Conservation (phyloP, 2,329 filamentous ascomycete species). For the Sarocladium strictum region DNA sequence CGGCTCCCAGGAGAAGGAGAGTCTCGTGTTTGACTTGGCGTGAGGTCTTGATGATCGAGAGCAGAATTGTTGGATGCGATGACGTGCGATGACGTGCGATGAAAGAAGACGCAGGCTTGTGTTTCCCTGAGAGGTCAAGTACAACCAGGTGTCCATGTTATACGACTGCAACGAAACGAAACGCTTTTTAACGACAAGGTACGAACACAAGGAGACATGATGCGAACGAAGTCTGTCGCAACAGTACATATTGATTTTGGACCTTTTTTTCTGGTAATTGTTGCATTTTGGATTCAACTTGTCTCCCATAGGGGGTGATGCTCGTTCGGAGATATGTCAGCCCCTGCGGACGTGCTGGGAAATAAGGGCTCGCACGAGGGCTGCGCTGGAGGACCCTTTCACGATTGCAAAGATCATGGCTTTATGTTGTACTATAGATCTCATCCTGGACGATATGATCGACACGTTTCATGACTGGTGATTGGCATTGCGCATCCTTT, state of each 20-base stretch:
- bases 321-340: neutral
- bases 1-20: neutral
- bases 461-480: neutral
- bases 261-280: neutral
- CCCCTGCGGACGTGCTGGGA: neutral
- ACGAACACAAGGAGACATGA: neutral
- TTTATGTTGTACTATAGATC: constrained; percentile 3
- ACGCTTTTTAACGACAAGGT: constrained; percentile 1
- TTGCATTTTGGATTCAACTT: too few relatives aligned
- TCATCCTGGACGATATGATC: constrained; percentile 2
- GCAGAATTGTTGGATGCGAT: too few relatives aligned
- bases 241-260: neutral
- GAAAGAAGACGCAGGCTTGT: too few relatives aligned
- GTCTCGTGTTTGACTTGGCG: neutral
- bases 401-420: neutral
- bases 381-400: neutral
- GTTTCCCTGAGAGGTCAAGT: too few relatives aligned
- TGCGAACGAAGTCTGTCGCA: neutral
- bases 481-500: neutral
- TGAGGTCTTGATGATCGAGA: neutral
- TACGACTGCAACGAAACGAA: constrained; percentile 5
- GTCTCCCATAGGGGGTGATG: neutral
- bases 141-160: neutral
- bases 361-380: neutral
- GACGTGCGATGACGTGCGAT: too few relatives aligned